Evolutionary conservation across 345 rosid species (phyloP), one percentile per base, ranked within the genome.

Genomic region (Sonneratia alba): DNA sequence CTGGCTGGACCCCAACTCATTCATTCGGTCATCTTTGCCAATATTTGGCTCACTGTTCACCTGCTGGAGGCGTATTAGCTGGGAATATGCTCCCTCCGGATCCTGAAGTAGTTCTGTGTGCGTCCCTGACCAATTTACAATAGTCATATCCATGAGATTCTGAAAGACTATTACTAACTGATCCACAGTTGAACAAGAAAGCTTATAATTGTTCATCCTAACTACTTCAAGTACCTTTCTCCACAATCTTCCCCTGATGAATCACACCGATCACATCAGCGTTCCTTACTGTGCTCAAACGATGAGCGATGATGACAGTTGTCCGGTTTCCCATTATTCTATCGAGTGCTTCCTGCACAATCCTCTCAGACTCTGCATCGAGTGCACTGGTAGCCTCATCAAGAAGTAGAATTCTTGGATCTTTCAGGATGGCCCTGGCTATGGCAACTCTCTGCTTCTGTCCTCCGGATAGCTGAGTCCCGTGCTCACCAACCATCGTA

Each of bases 331-430:
- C 86, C 98, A 91, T 91, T 12, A 91, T 82, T 80, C 88, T 85
- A 53, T 89, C 97, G 37, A 93, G 74, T 67, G 98, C 96, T 78
- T 91, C 96, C 75, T 93, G 96, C 57, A 93, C 97, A 27, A 85
- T 73, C 77, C 88, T 91, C 74, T 93, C 97, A 0, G 96, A 91
- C 82, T 93, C 98, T 3, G 97, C 91, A 71, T 93, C 97, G 1
- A 93, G 89, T 2, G 98, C 98, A 71, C 96, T 93, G 3, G 98
- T 93, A n/a, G 98, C 98, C 78, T 93, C 98, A 19, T 93, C 98
- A 24, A 93, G 74, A 27, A 93, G 91, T 69, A 93, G 80, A 24
- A 93, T 89, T 69, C 97, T 59, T 0, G 97, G 98, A 57, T 92
- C 85, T 78, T 92, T 92, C 36, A 90, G 73, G 40, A 90, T 90